phyloP scores from a whole-genome alignment of 257 asterid species.

The Solanum clarkiae region DNA sequence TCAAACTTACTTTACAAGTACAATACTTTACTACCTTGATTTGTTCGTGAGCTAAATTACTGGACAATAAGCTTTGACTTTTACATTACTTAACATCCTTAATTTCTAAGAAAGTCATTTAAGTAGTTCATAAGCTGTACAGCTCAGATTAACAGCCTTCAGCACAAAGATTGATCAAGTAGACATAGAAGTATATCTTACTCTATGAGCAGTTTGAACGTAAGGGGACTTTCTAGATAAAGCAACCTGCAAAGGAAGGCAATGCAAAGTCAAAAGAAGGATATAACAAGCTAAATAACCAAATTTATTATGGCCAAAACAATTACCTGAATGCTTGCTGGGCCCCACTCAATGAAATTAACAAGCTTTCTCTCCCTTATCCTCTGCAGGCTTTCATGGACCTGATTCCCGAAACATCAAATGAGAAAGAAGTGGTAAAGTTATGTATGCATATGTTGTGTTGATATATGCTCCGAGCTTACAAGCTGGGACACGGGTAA shows the following conservation, averaged over 20 bases:
- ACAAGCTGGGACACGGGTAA: not conserved
- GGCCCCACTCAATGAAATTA: constrained; percentile 99
- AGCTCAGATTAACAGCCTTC: not conserved
- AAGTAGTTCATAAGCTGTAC: not conserved
- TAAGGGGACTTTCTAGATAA: constrained; percentile 97
- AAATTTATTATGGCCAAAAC: not conserved
- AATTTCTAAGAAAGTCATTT: not conserved
- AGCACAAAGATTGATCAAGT: not conserved
- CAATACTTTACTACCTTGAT: not conserved
- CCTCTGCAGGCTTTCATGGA: constrained; percentile 95
- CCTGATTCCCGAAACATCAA: constrained; percentile 38
- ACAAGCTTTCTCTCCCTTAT: constrained; percentile 96
- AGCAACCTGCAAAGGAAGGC: constrained; percentile 63
- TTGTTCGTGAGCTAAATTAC: not conserved
- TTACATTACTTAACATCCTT: not conserved
- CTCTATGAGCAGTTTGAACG: constrained; percentile 97
- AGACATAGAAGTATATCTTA: constrained; percentile 22
- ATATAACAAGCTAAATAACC: not conserved
- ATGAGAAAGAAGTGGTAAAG: not conserved
- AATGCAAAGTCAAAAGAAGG: not conserved
- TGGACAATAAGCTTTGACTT: not conserved
- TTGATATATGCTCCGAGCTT: not conserved
- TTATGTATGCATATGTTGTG: not conserved
- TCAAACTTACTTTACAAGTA: not conserved
- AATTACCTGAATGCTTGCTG: constrained; percentile 95